Base-by-base conservation (phyloP, 1,284 basidiomycete genomes). In the Uromyces viciae-fabae region DNA sequence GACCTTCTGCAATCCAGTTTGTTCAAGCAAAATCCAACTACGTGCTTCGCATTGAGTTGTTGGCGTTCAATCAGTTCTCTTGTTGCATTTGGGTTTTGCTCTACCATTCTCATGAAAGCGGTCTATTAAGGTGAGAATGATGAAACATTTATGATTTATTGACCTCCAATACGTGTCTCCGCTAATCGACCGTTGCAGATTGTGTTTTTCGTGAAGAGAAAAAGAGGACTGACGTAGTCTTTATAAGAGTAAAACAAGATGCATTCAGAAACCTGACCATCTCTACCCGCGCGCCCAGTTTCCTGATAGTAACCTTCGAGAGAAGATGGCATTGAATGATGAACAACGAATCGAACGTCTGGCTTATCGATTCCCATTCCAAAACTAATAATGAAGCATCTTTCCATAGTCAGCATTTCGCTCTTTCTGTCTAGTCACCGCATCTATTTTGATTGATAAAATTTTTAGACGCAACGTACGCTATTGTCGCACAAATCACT, bases 311-410 rank as follows among this genome's bases (percentile, higher is more conserved):
- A 85, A 22, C 71, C 69, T 75, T 73, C 68, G 28, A 81, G 71
- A 46, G 90, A 90, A 75, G 89, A 88, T 1, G 93, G 92, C 25
- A 93, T 82, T 15, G 89, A 88, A 81, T 91, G 89, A 84, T 94
- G 93, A 75, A 94, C 90, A 72, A 94, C 92, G 84, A 89, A 92
- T 82, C 91, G 90, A 9, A 92, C 93, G 83, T 94, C 90, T 0
- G 91, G 87, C 85, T 98, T 98, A 87, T 98, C 95, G 82, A 98
- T 95, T 22, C 95, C 96, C 96, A 99, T 98, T 11, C 96, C 96
- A 85, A 98, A 98, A 0, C 78, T 81, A 42, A 28, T 36, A 46
- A 54, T 49, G 17, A 76, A 36, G 8, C 17, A 68, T 33, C 2
- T n/a, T 42, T 5, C 56, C 14, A 56, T 33, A 56, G 31, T 5